phyloP scores from a whole-genome alignment of 352 stramenopile genomes.

The Phytophthora agathidicida region DNA sequence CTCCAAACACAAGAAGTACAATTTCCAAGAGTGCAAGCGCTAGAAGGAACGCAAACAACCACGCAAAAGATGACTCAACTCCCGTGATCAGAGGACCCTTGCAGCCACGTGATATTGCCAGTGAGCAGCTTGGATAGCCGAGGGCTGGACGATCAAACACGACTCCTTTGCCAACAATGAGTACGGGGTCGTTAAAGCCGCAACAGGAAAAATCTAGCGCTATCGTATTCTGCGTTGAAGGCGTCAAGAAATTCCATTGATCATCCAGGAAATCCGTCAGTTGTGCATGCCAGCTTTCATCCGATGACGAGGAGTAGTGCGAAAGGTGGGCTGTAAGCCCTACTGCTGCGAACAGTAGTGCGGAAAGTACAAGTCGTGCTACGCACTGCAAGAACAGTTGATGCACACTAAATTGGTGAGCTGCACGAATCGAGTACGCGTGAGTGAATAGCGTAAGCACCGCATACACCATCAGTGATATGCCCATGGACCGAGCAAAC shows the following conservation, averaged over 20 bases:
- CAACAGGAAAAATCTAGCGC: conserved; percentile 57
- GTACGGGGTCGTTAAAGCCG: conserved; percentile 54
- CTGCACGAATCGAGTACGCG: conserved; percentile 40
- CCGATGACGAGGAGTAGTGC: conserved; percentile 30
- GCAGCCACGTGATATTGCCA: conserved; percentile 45
- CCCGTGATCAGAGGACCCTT: conserved; percentile 34
- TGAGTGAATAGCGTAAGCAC: conserved; percentile 38
- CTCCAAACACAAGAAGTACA: conserved; percentile 21
- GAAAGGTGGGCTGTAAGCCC: conserved; percentile 45
- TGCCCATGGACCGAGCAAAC: conserved; percentile 45
- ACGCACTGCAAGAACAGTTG: conserved; percentile 50
- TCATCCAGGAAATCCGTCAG: conserved; percentile 44
- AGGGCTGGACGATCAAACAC: conserved; percentile 53
- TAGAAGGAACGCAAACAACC: conserved; percentile 54
- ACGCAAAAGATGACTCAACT: conserved; percentile 45
- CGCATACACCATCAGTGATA: conserved; percentile 39
- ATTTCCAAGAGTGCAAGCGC: conserved; percentile 43
- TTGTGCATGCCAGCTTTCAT: conserved; percentile 34
- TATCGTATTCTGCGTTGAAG: conserved; percentile 38
- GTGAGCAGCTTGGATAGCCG: conserved; percentile 41
- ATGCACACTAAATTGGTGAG: conserved; percentile 44
- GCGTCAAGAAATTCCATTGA: conserved; percentile 43
- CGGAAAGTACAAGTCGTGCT: conserved; percentile 11
- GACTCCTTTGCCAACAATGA: conserved; percentile 36
- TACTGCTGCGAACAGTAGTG: conserved; percentile 37